A percentile compares a stretch with the other conserved stretches of the same genome.
These are phyloP conservation scores for Trametes punicea DNA, from an alignment of 768 basidiomycete genomes.

Conservation along the genomic window DNA sequence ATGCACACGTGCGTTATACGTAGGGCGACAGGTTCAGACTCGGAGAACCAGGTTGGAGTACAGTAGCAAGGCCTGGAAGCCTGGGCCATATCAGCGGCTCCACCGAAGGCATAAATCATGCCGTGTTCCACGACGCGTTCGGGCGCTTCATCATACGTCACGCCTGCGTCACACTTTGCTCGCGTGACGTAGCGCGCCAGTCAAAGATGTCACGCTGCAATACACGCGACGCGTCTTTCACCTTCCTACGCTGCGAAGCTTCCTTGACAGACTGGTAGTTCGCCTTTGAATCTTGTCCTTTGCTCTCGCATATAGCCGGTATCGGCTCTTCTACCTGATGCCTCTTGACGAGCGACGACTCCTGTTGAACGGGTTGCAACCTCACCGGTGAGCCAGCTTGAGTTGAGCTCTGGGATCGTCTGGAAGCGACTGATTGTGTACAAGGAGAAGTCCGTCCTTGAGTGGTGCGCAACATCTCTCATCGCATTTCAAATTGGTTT, in stretches of 20 bases:
- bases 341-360: conserved; percentile 1
- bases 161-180: neutral
- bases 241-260: too few relatives aligned
- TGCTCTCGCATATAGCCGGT: neutral
- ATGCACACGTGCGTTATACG: too few relatives aligned
- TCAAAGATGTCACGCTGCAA: too few relatives aligned
- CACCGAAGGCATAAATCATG: too few relatives aligned
- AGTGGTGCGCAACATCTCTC: neutral
- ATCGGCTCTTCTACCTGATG: neutral
- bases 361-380: conserved; percentile 8
- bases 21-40: too few relatives aligned
- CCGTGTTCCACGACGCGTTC: too few relatives aligned
- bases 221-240: neutral
- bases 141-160: too few relatives aligned
- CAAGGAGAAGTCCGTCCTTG: neutral
- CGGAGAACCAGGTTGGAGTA: too few relatives aligned
- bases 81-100: too few relatives aligned
- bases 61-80: too few relatives aligned
- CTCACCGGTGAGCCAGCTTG: neutral
- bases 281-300: neutral
- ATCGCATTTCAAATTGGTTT: neutral
- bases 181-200: too few relatives aligned
- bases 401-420: neutral
- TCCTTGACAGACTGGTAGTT: neutral
- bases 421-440: too few relatives aligned